These are phyloP conservation scores for Laetiporus sulphureus DNA, from an alignment of 1,284 basidiomycete genomes.

Conservation along the genomic window DNA sequence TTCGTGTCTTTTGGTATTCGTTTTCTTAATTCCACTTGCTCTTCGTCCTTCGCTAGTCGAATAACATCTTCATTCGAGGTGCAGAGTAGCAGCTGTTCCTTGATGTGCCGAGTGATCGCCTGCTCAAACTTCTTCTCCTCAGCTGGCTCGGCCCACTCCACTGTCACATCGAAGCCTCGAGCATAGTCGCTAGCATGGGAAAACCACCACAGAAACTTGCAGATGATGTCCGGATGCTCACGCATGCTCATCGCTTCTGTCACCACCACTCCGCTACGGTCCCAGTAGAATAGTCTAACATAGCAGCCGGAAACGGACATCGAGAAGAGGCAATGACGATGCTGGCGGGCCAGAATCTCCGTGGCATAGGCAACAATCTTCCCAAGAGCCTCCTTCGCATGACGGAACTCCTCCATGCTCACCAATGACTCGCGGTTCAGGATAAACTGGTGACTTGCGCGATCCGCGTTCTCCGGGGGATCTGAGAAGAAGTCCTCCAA, in stretches of 20 bases:
- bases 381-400: neutral
- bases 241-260: conserved; percentile 8
- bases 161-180: conserved; percentile 10
- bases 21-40: too few relatives aligned
- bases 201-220: conserved; percentile 12
- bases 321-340: conserved; percentile 8
- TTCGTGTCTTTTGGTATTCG: too few relatives aligned
- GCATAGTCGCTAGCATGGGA: conserved; percentile 3
- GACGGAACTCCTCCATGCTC: neutral
- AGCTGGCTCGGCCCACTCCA: neutral
- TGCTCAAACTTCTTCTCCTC: conserved; percentile 5
- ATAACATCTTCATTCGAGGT: neutral
- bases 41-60: neutral
- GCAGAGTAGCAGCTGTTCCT: conserved; percentile 1
- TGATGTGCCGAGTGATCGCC: conserved; percentile 2
- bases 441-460: neutral
- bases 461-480: neutral
- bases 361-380: conserved; percentile 9
- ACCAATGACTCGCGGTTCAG: neutral
- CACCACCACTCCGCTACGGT: conserved; percentile 8
- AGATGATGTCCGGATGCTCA: conserved; percentile 6
- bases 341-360: conserved; percentile 6
- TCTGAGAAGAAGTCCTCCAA: too few relatives aligned
- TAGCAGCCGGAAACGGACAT: conserved; percentile 1
- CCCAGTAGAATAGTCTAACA: conserved; percentile 10